A percentile compares a stretch with the other conserved stretches of the same genome.
phyloP scores from a whole-genome alignment of 1,139 yeast genomes.

The Kluyveromyces sp. region DNA sequence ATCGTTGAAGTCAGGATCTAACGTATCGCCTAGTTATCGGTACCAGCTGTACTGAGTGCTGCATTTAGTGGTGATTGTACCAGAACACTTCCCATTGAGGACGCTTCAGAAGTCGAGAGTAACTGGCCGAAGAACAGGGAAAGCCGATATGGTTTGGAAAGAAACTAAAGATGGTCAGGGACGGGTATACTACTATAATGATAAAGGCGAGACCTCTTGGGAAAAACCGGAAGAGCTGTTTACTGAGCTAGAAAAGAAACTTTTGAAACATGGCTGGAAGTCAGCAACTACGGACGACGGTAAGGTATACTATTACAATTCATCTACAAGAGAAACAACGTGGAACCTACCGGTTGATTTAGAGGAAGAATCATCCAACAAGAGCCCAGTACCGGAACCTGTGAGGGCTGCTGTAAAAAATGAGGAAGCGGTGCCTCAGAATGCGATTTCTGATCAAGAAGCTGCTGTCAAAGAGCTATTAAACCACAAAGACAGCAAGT shows the following conservation, averaged over 20 bases:
- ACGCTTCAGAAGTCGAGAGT: too few species aligned
- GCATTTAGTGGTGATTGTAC: too few species aligned
- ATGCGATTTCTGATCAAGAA: slow-evolving; percentile 16
- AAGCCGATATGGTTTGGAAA: slow-evolving; percentile 55
- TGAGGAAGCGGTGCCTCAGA: too few species aligned
- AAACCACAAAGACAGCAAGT: slow-evolving; percentile 10
- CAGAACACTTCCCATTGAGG: too few species aligned
- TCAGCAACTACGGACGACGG: slow-evolving; percentile 64
- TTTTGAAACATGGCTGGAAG: slow-evolving; percentile 50
- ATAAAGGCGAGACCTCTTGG: slow-evolving; percentile 73
- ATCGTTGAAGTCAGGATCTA: too few species aligned
- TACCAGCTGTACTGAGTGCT: too few species aligned
- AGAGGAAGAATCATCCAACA: neutral
- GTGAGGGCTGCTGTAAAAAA: slow-evolving; percentile 15
- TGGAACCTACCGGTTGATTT: slow-evolving; percentile 66
- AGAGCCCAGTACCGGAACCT: neutral
- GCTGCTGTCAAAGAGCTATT: slow-evolving; percentile 12
- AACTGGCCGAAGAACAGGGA: too few species aligned
- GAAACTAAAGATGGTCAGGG: slow-evolving; percentile 60
- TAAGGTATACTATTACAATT: slow-evolving; percentile 63
- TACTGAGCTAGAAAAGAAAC: slow-evolving; percentile 34
- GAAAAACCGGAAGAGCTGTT: slow-evolving; percentile 57
- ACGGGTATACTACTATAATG: slow-evolving; percentile 58
- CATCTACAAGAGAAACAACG: slow-evolving; percentile 56
- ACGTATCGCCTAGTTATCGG: too few species aligned